Base-by-base conservation (phyloP, 805 yeast genomes). In the Yarrowia bubula region DNA sequence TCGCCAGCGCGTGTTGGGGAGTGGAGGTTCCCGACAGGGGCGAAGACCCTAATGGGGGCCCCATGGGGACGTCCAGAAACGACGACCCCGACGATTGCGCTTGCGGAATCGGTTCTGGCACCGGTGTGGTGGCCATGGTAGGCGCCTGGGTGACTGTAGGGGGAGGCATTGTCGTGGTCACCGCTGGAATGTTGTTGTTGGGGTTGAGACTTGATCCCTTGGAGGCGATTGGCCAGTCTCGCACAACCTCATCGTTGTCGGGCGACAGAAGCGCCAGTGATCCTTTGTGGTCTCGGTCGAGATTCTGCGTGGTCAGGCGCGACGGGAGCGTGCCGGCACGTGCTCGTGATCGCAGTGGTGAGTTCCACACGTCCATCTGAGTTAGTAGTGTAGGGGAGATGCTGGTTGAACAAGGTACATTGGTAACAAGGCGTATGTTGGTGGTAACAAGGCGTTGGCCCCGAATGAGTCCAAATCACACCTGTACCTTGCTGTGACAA, bases 251-350 rank as follows among this genome's bases (percentile, higher is more conserved):
- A 35, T 58, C 64, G 28, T 71, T 68, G 42, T 69, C 74, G 2
- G 75, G 77, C 28, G 73, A 72, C 15, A 70, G 70, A 57, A 69
- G 73, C 13, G 77, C 78, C 37, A 74, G 70, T 57, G 73, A 70
- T 37, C 77, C 77, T n/a, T 46, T 68, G 51, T 44, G 67, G 28
- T 57, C 69, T 14, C 69, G 61, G 41, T 68, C 65, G 32, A 66
- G 58, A 15, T 69, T 67, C 35, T 69, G 74, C 28, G 79, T 72
- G 47, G 76, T 71, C 64, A 86, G 80, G 55, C 87, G 77, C 18
- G 92, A 85, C 8, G 95, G 93, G 55, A 89, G 76, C 13, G 96
- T 89, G 2, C 95, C 95, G 1, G 95, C 89, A 68, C 96, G 81
- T 50, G 88, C 84, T 67, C 95, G 81, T 14, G 84, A 79, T 69